Conservation (phyloP, 768 basidiomycete genomes). For the Agrocybe praecox region DNA sequence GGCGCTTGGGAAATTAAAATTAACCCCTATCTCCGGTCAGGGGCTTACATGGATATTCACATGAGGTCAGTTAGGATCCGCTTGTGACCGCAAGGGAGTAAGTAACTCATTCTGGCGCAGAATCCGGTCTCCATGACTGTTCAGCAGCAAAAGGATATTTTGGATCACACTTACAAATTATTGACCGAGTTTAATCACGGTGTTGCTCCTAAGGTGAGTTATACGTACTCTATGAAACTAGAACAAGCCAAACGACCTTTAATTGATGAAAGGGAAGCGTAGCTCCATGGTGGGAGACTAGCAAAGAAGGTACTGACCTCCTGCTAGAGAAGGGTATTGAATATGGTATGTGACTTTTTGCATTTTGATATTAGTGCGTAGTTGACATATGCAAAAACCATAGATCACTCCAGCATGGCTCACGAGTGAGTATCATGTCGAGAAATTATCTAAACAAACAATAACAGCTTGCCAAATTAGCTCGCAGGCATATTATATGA, state of each 20-base stretch:
- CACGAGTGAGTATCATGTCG: constrained; percentile 47
- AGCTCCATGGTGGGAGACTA: constrained; percentile 83
- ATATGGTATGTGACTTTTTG: constrained; percentile 49
- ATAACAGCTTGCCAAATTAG: constrained; percentile 22
- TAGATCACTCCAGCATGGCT: constrained; percentile 66
- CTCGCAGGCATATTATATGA: constrained; percentile 68
- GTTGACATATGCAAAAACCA: no score
- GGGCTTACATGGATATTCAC: constrained; percentile 72
- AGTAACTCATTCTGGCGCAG: constrained; percentile 26
- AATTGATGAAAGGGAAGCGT: constrained; percentile 48
- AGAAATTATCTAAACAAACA: constrained; percentile 47
- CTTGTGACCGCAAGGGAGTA: background rate
- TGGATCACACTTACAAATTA: constrained; percentile 66
- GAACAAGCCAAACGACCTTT: background rate
- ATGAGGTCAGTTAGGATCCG: constrained; percentile 45
- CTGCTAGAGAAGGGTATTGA: constrained; percentile 73
- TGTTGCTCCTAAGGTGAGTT: constrained; percentile 46
- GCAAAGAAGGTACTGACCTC: constrained; percentile 63
- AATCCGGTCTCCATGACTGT: constrained; percentile 62
- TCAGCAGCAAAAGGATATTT: constrained; percentile 71
- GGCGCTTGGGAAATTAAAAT: background rate
- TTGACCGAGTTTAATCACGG: constrained; percentile 68
- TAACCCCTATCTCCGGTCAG: constrained; percentile 25
- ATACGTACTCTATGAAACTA: background rate
- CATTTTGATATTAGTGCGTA: no score